These are phyloP conservation scores for Fusarium floridanum DNA, from an alignment of 2,329 filamentous ascomycete genomes.

Conservation along the genomic window DNA sequence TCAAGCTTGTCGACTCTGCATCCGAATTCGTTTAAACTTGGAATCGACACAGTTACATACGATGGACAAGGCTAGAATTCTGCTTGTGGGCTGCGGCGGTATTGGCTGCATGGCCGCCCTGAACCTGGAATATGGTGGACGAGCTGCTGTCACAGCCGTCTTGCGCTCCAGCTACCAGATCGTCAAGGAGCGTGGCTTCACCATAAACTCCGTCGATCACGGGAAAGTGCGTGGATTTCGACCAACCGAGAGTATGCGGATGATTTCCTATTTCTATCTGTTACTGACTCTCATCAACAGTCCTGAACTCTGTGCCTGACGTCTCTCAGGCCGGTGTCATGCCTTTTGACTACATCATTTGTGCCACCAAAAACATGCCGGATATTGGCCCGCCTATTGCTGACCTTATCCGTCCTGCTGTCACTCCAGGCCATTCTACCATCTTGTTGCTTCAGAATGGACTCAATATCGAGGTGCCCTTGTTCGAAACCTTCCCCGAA, in stretches of 20 bases:
- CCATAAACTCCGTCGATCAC: constrained; percentile 43
- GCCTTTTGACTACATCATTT: constrained; percentile 44
- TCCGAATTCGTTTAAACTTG: background rate
- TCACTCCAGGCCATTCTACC: constrained; percentile 32
- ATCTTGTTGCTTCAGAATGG: constrained; percentile 45
- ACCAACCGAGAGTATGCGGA: constrained; percentile 36
- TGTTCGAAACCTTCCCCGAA: constrained; percentile 35
- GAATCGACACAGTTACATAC: background rate
- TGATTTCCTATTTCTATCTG: background rate
- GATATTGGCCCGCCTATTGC: constrained; percentile 32
- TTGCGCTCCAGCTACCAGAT: constrained; percentile 42
- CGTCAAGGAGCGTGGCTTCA: constrained; percentile 41
- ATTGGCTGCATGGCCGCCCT: constrained; percentile 43
- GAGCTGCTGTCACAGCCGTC: constrained; percentile 41
- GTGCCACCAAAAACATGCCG: constrained; percentile 44
- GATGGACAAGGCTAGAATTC: constrained; percentile 34
- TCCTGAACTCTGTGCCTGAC: constrained; percentile 36
- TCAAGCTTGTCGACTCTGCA: background rate
- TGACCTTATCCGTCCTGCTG: constrained; percentile 41
- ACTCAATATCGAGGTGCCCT: constrained; percentile 42
- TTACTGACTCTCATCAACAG: constrained; percentile 22
- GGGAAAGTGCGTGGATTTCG: constrained; percentile 35
- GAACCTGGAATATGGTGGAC: constrained; percentile 39
- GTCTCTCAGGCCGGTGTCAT: constrained; percentile 22
- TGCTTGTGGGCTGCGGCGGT: constrained; percentile 43